Conservation (phyloP, 2,329 filamentous ascomycete species). For the Ascochyta clinopodiicola region DNA sequence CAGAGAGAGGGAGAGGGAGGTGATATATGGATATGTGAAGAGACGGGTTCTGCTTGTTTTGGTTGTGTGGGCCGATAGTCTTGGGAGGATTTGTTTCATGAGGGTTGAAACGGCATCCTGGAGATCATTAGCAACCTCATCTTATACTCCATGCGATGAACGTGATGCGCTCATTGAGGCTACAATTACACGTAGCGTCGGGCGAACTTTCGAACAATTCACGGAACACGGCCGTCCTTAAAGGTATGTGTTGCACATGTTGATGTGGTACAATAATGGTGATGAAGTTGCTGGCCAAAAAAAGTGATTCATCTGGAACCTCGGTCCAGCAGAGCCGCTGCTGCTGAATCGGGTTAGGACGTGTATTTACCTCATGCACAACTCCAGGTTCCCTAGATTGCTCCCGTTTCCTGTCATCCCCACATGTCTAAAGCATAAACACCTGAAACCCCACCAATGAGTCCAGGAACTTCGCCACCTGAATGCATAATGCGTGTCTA, state of each 20-base stretch:
- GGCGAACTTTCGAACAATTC: not conserved
- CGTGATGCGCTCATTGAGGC: not conserved
- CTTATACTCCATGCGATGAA: not conserved
- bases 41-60: constrained; percentile 6
- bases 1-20: not conserved
- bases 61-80: constrained; percentile 12
- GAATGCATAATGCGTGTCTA: constrained; percentile 7
- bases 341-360: not conserved
- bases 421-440: constrained; percentile 17
- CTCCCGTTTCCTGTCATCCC: constrained; percentile 10
- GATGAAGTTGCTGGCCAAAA: not conserved
- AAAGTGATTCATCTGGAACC: constrained; percentile 4
- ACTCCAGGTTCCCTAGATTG: constrained; percentile 12
- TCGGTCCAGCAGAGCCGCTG: constrained; percentile 4
- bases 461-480: constrained; percentile 5
- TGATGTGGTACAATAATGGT: not conserved
- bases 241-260: not conserved
- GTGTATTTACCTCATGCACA: constrained; percentile 14
- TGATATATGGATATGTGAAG: constrained; percentile 19
- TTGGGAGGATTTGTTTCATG: constrained; percentile 14
- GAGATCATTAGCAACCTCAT: constrained; percentile 27
- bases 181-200: not conserved
- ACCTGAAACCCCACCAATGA: constrained; percentile 17
- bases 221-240: not conserved
- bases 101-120: constrained; percentile 32